phyloP scores from a whole-genome alignment of 1,284 basidiomycete genomes.

The Vanrija pseudolonga region DNA sequence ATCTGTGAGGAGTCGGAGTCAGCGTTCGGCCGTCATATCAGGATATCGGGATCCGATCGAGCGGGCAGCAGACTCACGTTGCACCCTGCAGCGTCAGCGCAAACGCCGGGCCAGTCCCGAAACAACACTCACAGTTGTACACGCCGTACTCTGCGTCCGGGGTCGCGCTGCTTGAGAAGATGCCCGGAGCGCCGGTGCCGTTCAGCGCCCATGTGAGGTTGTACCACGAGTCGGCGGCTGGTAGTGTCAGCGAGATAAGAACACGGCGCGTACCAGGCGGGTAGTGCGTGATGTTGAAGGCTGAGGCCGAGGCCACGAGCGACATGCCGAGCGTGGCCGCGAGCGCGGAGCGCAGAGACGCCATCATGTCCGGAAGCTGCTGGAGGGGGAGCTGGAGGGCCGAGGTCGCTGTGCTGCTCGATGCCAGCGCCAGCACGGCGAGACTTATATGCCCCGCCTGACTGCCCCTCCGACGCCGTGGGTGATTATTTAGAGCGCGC shows the following conservation, averaged over 20 bases:
- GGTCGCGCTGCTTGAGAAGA: constrained; percentile 26
- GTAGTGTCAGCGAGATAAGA: neutral
- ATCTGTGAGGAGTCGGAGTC: constrained; percentile 17
- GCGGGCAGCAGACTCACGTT: constrained; percentile 5
- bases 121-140: constrained; percentile 39
- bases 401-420: no score
- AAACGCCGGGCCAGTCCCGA: neutral
- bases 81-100: constrained; percentile 9
- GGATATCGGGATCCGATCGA: neutral
- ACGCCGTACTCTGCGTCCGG: constrained; percentile 27
- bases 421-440: no score
- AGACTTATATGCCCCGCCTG: no score
- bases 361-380: no score
- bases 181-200: constrained; percentile 29
- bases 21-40: neutral
- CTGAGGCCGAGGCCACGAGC: no score
- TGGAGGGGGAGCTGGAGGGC: no score
- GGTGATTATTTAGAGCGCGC: no score
- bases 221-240: constrained; percentile 11
- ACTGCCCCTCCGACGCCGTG: no score
- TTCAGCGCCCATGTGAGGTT: constrained; percentile 25
- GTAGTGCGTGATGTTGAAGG: constrained; percentile 1
- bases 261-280: constrained; percentile 1
- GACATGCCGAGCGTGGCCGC: no score
- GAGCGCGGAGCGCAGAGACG: no score